These are phyloP conservation scores for Boletales sp. DNA, from an alignment of 768 basidiomycete genomes.

Conservation along the genomic window DNA sequence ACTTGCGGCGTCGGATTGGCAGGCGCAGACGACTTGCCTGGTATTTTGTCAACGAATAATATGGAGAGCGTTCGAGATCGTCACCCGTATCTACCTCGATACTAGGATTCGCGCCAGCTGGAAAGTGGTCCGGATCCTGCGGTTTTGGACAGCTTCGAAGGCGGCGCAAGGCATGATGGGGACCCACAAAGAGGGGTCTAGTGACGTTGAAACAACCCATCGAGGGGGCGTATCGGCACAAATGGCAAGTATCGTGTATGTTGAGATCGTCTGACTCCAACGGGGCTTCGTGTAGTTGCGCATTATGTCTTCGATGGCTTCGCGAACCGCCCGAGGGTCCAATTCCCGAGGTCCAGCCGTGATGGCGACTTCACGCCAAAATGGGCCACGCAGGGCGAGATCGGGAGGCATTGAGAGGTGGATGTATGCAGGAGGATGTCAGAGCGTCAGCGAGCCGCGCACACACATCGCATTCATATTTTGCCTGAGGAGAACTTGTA, in stretches of 20 bases:
- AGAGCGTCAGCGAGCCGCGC: conserved; percentile 8
- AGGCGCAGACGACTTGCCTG: too few species aligned
- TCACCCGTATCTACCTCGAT: too few species aligned
- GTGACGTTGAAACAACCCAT: not conserved
- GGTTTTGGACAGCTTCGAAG: too few species aligned
- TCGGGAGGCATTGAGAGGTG: conserved; percentile 17
- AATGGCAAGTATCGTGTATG: conserved; percentile 8
- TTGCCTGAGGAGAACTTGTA: too few species aligned
- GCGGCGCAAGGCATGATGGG: too few species aligned
- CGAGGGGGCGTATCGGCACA: not conserved
- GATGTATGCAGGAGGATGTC: too few species aligned
- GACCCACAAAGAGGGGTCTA: conserved; percentile 14
- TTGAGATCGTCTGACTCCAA: not conserved
- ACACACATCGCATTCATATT: too few species aligned
- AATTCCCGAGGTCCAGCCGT: conserved; percentile 3
- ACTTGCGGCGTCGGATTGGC: not conserved
- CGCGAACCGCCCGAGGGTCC: conserved; percentile 13
- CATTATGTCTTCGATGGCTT: conserved; percentile 22
- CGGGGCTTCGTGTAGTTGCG: conserved; percentile 14
- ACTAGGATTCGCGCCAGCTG: too few species aligned
- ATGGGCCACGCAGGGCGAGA: conserved; percentile 15
- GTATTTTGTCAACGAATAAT: too few species aligned
- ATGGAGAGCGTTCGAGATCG: too few species aligned
- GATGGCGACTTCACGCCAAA: conserved; percentile 22
- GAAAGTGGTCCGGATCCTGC: too few species aligned